These are phyloP conservation scores for Globisporangium alternatum DNA, from an alignment of 352 stramenopile genomes.

Conservation along the genomic window DNA sequence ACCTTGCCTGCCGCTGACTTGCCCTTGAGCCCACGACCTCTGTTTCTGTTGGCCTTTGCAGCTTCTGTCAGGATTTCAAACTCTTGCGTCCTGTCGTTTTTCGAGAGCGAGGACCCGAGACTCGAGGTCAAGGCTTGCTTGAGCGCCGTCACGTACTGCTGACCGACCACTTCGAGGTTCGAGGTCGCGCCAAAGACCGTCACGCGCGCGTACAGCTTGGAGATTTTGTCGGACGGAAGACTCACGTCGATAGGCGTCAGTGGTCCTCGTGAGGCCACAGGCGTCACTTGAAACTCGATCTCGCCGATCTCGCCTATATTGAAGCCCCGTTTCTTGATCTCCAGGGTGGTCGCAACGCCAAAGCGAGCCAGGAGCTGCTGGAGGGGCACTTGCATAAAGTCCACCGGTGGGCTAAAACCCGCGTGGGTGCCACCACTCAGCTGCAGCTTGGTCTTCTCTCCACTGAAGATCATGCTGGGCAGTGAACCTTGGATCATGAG, in stretches of 20 bases:
- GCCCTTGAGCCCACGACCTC: neutral
- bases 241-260: constrained; percentile 43
- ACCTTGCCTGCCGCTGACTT: constrained; percentile 1
- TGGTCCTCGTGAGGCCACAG: constrained; percentile 6
- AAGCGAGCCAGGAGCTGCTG: constrained; percentile 39
- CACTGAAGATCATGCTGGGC: constrained; percentile 42
- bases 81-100: constrained; percentile 11
- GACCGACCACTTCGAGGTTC: constrained; percentile 27
- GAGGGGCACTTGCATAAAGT: constrained; percentile 60
- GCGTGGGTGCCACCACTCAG: constrained; percentile 61
- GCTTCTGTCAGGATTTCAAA: constrained; percentile 38
- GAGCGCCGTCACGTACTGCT: constrained; percentile 34
- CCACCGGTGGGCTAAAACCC: constrained; percentile 54
- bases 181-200: constrained; percentile 40
- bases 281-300: constrained; percentile 28
- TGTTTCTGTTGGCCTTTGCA: neutral
- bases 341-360: constrained; percentile 30
- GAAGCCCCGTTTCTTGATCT: constrained; percentile 47
- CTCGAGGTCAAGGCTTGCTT: constrained; percentile 25
- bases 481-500: constrained; percentile 68
- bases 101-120: constrained; percentile 3
- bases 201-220: constrained; percentile 34
- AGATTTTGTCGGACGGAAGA: constrained; percentile 26
- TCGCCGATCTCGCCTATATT: constrained; percentile 42
- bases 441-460: constrained; percentile 21